Evolutionary conservation across 768 basidiomycete genomes (phyloP).

Genomic region (Boletus rufocinnamomeus): DNA sequence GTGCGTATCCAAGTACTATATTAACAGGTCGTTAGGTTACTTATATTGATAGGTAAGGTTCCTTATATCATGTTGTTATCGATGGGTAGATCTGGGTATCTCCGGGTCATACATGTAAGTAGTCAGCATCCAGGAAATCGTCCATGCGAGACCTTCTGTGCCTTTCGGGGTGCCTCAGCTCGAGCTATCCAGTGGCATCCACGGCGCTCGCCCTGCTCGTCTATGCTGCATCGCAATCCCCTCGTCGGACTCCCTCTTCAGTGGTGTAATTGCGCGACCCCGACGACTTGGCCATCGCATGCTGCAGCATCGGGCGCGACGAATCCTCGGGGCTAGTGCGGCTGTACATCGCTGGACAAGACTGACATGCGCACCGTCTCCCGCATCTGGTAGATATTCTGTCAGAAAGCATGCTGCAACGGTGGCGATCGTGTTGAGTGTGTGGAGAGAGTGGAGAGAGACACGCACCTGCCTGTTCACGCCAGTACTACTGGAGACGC

Average conservation of each 20-base stretch:
- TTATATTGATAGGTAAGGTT: neutral
- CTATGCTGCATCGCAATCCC: neutral
- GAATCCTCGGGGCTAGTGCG: constrained; percentile 55
- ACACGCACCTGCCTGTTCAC: constrained; percentile 64
- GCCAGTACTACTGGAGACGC: constrained; percentile 88
- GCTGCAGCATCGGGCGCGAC: constrained; percentile 52
- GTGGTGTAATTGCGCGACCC: constrained; percentile 55
- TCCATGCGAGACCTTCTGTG: neutral
- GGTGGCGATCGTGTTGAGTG: neutral
- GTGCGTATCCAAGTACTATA: neutral
- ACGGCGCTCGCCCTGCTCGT: neutral
- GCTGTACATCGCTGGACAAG: constrained; percentile 53
- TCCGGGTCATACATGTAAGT: no score
- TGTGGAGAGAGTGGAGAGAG: neutral
- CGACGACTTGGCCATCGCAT: constrained; percentile 45
- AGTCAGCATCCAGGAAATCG: neutral
- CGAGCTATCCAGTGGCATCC: no score
- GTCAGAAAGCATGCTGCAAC: constrained; percentile 70
- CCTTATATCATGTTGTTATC: neutral
- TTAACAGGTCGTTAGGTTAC: neutral
- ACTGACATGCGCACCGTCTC: constrained; percentile 71
- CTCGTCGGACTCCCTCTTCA: constrained; percentile 1
- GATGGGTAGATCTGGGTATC: neutral
- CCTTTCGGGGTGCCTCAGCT: no score
- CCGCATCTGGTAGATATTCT: constrained; percentile 78